A percentile compares a stretch with the other conserved stretches of the same genome.
These are phyloP conservation scores for Malassezia nana DNA, from an alignment of 1,284 basidiomycete genomes.

Conservation along the genomic window DNA sequence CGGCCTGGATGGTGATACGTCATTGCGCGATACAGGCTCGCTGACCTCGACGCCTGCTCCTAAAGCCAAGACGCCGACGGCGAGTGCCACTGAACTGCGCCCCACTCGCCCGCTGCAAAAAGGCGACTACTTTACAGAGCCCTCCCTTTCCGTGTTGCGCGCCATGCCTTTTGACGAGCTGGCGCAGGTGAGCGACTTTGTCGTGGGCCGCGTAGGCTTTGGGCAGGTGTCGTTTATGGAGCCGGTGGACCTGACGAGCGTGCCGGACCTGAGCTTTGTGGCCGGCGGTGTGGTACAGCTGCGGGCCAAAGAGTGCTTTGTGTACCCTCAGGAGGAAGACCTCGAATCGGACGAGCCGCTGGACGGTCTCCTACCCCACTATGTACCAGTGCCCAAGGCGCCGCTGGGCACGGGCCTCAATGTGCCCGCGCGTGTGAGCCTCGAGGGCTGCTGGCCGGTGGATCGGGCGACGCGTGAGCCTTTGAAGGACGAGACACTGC, in stretches of 20 bases:
- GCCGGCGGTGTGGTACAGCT: conserved; percentile 81
- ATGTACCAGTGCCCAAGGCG: conserved; percentile 52
- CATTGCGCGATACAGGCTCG: conserved; percentile 1
- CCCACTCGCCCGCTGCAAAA: conserved; percentile 17
- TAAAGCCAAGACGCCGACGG: conserved; percentile 19
- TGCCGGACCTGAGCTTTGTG: conserved; percentile 66
- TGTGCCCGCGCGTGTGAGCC: conserved; percentile 67
- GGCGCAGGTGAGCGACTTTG: conserved; percentile 60
- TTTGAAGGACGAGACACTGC: conserved; percentile 70
- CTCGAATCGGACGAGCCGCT: conserved; percentile 33
- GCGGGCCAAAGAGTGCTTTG: conserved; percentile 78
- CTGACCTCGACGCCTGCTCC: conserved; percentile 25
- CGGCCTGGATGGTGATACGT: conserved; percentile 1
- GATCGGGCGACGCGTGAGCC: conserved; percentile 86
- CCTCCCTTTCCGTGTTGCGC: conserved; percentile 31
- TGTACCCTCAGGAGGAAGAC: conserved; percentile 68
- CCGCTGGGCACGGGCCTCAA: conserved; percentile 77
- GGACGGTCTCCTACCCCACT: conserved; percentile 39
- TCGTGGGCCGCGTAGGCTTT: conserved; percentile 79
- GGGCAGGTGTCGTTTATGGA: conserved; percentile 83
- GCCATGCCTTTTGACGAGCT: conserved; percentile 53
- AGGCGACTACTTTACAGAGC: conserved; percentile 40
- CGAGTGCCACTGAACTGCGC: background rate
- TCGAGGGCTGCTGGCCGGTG: conserved; percentile 74
- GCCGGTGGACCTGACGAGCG: conserved; percentile 73